Percentiles rank a stretch among this genome's conserved stretches.
phyloP scores from a whole-genome alignment of 495 filamentous ascomycete genomes.

The Polyplosphaeria fusca region DNA sequence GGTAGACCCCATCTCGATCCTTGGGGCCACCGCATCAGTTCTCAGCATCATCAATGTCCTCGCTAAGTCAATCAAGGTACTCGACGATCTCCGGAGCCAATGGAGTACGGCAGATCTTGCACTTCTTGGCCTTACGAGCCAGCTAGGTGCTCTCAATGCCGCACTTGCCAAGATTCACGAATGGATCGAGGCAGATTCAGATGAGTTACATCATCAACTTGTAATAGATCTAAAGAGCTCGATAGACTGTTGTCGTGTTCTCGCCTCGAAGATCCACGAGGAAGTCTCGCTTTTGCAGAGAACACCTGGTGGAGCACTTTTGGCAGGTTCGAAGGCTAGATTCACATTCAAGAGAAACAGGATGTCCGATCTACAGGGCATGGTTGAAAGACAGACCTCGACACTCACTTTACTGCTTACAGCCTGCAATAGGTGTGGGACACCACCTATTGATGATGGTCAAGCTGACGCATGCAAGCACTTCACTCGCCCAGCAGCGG shows the following conservation, averaged over 20 bases:
- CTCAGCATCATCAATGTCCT: conserved; percentile 24
- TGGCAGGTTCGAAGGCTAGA: conserved; percentile 5
- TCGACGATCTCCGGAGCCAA: conserved; percentile 24
- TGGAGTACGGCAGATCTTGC: conserved; percentile 32
- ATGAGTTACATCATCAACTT: conserved; percentile 32
- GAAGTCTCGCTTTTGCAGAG: conserved; percentile 20
- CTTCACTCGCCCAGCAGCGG: background rate
- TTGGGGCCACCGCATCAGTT: conserved; percentile 28
- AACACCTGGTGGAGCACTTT: background rate
- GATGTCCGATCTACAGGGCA: conserved; percentile 29
- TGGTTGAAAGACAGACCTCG: conserved; percentile 28
- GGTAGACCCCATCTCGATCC: conserved; percentile 30
- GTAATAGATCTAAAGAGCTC: conserved; percentile 35
- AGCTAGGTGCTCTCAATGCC: conserved; percentile 31
- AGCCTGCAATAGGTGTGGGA: conserved; percentile 29
- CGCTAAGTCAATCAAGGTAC: conserved; percentile 15
- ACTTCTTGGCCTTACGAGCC: conserved; percentile 25
- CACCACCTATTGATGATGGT: background rate
- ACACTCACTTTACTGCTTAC: conserved; percentile 34
- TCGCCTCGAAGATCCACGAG: conserved; percentile 25
- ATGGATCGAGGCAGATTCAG: conserved; percentile 24
- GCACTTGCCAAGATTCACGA: conserved; percentile 34
- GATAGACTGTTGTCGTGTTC: conserved; percentile 22
- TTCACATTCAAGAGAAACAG: conserved; percentile 24
- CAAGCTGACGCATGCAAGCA: background rate